Evolutionary conservation across 371 early-diverging fungal genomes (phyloP).

Genomic region (Apophysomyces sp.): DNA sequence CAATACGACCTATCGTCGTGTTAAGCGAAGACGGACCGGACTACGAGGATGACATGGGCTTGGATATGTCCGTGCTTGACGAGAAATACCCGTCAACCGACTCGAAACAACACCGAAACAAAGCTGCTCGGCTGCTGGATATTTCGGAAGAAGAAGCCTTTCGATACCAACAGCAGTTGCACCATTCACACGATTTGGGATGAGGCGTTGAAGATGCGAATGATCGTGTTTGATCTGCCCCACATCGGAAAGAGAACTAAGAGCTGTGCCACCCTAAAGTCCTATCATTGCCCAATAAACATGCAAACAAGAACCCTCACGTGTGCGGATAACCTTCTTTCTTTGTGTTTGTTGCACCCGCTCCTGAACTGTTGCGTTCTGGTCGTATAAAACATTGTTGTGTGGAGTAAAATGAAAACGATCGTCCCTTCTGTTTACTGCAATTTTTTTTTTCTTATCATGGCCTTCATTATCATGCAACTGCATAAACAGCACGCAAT

Average conservation of each 20-base stretch:
- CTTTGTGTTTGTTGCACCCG: too few species aligned
- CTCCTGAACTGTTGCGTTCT: background rate
- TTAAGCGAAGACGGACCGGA: conserved; percentile 18
- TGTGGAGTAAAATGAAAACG: background rate
- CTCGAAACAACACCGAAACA: conserved; percentile 7
- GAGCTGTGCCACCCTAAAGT: too few species aligned
- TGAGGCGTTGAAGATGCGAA: background rate
- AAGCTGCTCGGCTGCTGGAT: conserved; percentile 34
- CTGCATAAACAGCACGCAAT: background rate
- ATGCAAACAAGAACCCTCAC: too few species aligned
- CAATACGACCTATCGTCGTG: conserved; percentile 31
- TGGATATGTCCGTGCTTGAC: conserved; percentile 32
- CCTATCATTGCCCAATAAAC: too few species aligned
- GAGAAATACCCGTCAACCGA: conserved; percentile 5
- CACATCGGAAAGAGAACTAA: too few species aligned
- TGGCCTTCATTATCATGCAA: background rate
- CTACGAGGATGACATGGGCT: conserved; percentile 37
- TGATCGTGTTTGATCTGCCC: too few species aligned
- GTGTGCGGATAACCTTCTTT: too few species aligned
- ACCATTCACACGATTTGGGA: background rate
- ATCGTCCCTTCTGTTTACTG: too few species aligned
- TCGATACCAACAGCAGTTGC: conserved; percentile 11
- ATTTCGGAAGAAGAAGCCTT: conserved; percentile 34
- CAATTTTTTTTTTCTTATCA: background rate
- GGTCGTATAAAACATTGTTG: background rate